These are phyloP conservation scores for Collybiopsis confluens DNA, from an alignment of 768 basidiomycete genomes.

Conservation along the genomic window DNA sequence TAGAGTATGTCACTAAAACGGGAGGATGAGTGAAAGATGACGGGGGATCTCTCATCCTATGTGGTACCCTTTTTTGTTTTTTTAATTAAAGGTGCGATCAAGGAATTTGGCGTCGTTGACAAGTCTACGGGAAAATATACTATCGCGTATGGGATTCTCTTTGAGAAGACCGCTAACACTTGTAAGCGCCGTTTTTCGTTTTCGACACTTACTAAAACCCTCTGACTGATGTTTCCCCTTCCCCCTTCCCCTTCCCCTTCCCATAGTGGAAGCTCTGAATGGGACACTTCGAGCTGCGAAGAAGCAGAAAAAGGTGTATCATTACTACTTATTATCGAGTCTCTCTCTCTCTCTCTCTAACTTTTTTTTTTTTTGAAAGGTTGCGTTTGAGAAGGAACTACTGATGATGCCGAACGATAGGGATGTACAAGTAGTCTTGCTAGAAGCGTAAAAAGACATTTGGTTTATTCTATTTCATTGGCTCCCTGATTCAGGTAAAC, in stretches of 20 bases:
- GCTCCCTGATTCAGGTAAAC: no score
- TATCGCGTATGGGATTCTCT: constrained; percentile 39
- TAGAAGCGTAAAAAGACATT: constrained; percentile 22
- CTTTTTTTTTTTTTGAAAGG: constrained; percentile 19
- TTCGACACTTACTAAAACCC: neutral
- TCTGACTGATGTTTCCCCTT: no score
- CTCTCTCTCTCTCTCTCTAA: neutral
- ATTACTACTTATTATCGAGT: neutral
- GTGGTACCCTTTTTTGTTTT: neutral
- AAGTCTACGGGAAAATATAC: constrained; percentile 34
- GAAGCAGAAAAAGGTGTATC: constrained; percentile 38
- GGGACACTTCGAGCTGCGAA: constrained; percentile 44
- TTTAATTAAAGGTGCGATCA: constrained; percentile 31
- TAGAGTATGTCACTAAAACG: no score
- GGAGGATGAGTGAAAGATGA: no score
- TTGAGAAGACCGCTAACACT: constrained; percentile 44
- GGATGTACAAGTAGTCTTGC: constrained; percentile 37
- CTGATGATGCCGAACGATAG: constrained; percentile 50
- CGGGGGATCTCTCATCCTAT: no score
- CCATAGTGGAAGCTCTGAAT: constrained; percentile 44
- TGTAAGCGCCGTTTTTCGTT: constrained; percentile 23
- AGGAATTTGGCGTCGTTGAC: constrained; percentile 34
- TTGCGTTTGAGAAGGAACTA: constrained; percentile 40
- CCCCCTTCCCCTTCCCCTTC: neutral
- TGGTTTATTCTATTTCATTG: no score